Evolutionary conservation across 2,329 filamentous ascomycete genomes (phyloP), one percentile per base, ranked within the genome.

Genomic region (Dactylonectria estremocensis): DNA sequence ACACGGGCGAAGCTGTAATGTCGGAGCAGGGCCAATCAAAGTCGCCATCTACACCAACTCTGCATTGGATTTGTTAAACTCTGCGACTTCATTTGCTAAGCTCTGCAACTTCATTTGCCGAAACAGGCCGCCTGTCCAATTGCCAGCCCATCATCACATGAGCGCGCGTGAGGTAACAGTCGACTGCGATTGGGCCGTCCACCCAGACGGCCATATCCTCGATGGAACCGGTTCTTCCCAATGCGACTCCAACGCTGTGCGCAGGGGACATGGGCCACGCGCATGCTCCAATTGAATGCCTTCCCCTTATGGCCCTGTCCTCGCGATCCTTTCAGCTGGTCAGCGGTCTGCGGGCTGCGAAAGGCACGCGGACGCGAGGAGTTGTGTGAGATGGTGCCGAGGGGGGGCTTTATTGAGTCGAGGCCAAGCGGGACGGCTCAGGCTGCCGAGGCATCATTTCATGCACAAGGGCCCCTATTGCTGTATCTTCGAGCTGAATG

Each of bases 121-220:
- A 28, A 28, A 37, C 35, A 37, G 10, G 3, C 35, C 13, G 35
- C 9, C 24, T 6, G 6, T 11, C n/a, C 11, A 33, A 14, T 33
- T 31, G 22, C 48, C 48, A 50, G 10, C 24, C 18, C 31, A 3
- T 16, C 45, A 40, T 55, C 56, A 65, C 50, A 60, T 65, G 55
- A 8, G 31, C 43, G n/a, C 43, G 56, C 43, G 56, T 52, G 56
- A 65, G 43, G 56, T n/a, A 22, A 45, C 46, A 50, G 40, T 31
- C 49, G 31, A 18, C 62, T 45, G 33, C 43, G 43, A 65, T 61
- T 65, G 43, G 62, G 20, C 56, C 22, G 50, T n/a, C 49, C 43
- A 28, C 7, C 56, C 49, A 20, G 40, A 13, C 49, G 56, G 11
- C 50, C 43, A 65, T 65, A 49, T 22, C 33, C 31, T 37, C 37